Evolutionary conservation across 2,329 filamentous ascomycete species (phyloP).

Genomic region (Aspergillus spinulosporus): DNA sequence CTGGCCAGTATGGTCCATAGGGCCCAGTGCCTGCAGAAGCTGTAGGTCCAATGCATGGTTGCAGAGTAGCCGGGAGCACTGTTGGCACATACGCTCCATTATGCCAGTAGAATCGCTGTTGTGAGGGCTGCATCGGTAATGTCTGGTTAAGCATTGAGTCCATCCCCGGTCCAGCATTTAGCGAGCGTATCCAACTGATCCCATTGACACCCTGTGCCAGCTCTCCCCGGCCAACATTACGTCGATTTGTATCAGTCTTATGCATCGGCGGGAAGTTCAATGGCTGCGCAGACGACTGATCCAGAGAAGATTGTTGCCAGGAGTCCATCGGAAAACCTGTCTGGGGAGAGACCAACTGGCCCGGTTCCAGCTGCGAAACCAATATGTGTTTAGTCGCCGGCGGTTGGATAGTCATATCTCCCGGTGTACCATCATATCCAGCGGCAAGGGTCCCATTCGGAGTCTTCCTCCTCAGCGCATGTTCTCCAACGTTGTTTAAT

Average conservation of each 20-base stretch:
- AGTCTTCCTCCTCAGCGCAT: conserved; percentile 86
- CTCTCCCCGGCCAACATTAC: conserved; percentile 31
- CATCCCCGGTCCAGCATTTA: conserved; percentile 53
- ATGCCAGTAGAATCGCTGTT: conserved; percentile 45
- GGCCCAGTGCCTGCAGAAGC: conserved; percentile 58
- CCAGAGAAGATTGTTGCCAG: conserved; percentile 34
- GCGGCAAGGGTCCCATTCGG: conserved; percentile 90
- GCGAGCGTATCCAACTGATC: conserved; percentile 44
- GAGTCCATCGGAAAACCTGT: conserved; percentile 33
- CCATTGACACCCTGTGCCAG: conserved; percentile 36
- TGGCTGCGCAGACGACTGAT: conserved; percentile 33
- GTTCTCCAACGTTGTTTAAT: conserved; percentile 52
- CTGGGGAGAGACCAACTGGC: conserved; percentile 35
- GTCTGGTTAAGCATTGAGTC: conserved; percentile 64
- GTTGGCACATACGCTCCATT: conserved; percentile 57
- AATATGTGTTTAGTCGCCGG: conserved; percentile 82
- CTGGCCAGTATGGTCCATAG: conserved; percentile 64
- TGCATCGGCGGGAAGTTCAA: conserved; percentile 43
- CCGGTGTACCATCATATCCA: conserved; percentile 82
- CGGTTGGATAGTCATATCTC: conserved; percentile 70
- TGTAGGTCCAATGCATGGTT: conserved; percentile 59
- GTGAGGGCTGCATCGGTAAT: conserved; percentile 43
- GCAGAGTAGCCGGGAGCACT: conserved; percentile 60
- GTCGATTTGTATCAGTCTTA: conserved; percentile 35
- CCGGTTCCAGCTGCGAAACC: conserved; percentile 59